These are phyloP conservation scores for Knoxia roxburghii DNA, from an alignment of 257 asterid genomes.

Conservation along the genomic window DNA sequence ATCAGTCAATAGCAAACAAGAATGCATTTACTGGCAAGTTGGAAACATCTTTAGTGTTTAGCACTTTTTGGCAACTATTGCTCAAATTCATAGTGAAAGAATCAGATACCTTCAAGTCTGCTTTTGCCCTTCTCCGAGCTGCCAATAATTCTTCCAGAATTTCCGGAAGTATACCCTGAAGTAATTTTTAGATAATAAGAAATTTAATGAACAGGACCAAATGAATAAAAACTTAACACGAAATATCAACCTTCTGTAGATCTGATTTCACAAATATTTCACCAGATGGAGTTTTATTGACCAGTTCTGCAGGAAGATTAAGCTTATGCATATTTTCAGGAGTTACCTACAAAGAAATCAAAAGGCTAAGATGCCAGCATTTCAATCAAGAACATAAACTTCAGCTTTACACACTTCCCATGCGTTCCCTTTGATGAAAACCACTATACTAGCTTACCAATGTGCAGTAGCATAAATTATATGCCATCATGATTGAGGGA, in stretches of 20 bases:
- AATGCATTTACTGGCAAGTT: neutral
- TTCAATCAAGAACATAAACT: neutral
- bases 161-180: conserved; percentile 96
- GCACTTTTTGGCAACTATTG: neutral
- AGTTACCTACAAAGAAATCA: conserved; percentile 45
- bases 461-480: conserved; percentile 92
- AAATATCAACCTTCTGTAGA: conserved; percentile 68
- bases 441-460: conserved; percentile 45
- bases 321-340: conserved; percentile 82
- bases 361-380: conserved; percentile 7
- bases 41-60: no score
- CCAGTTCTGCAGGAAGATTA: conserved; percentile 75
- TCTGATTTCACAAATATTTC: conserved; percentile 83
- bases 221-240: neutral
- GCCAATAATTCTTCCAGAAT: conserved; percentile 94
- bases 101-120: conserved; percentile 81
- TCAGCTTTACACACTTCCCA: neutral
- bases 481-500: conserved; percentile 99
- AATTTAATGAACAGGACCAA: conserved; percentile 7
- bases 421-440: neutral
- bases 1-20: conserved; percentile 1
- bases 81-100: neutral
- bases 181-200: conserved; percentile 19
- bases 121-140: conserved; percentile 98
- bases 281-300: conserved; percentile 96